A percentile compares a stretch with the other conserved stretches of the same genome.
These are phyloP conservation scores for Pyrenopolyporus hunteri DNA, from an alignment of 495 filamentous ascomycete genomes.

Conservation along the genomic window DNA sequence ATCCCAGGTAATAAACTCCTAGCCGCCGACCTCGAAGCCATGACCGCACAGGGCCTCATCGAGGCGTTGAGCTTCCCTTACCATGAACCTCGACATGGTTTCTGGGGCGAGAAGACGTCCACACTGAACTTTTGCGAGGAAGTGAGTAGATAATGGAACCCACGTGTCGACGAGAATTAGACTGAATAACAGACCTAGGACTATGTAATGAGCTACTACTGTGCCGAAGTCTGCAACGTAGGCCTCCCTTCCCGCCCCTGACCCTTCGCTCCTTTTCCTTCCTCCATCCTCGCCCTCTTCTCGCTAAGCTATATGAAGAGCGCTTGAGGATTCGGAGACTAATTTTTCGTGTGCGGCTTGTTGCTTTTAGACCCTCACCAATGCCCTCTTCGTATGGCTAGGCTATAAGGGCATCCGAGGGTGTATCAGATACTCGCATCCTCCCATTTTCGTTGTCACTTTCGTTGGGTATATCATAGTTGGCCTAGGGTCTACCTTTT, in stretches of 20 bases:
- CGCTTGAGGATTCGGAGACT: conserved; percentile 47
- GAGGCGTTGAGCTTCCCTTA: conserved; percentile 65
- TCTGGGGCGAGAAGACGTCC: conserved; percentile 85
- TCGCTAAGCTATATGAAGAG: neutral
- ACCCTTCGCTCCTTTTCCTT: neutral
- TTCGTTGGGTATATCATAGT: conserved; percentile 80
- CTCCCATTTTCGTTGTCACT: conserved; percentile 72
- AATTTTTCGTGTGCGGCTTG: conserved; percentile 64
- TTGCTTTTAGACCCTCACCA: conserved; percentile 77
- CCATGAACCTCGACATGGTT: conserved; percentile 68
- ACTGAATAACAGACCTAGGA: conserved; percentile 41
- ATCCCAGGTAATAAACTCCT: neutral
- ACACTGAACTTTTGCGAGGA: conserved; percentile 96
- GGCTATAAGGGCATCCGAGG: conserved; percentile 74
- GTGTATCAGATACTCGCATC: conserved; percentile 72
- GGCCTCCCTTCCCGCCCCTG: neutral
- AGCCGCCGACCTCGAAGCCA: conserved; percentile 7
- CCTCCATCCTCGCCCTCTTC: neutral
- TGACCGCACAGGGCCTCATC: conserved; percentile 36
- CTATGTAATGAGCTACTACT: conserved; percentile 56
- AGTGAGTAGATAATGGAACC: conserved; percentile 52
- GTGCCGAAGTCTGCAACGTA: conserved; percentile 54
- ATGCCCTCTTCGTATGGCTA: conserved; percentile 76
- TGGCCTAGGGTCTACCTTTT: conserved; percentile 79
- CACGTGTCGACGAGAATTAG: neutral